These are phyloP conservation scores for Auricularia sp. DNA, from an alignment of 768 basidiomycete genomes.

Conservation along the genomic window DNA sequence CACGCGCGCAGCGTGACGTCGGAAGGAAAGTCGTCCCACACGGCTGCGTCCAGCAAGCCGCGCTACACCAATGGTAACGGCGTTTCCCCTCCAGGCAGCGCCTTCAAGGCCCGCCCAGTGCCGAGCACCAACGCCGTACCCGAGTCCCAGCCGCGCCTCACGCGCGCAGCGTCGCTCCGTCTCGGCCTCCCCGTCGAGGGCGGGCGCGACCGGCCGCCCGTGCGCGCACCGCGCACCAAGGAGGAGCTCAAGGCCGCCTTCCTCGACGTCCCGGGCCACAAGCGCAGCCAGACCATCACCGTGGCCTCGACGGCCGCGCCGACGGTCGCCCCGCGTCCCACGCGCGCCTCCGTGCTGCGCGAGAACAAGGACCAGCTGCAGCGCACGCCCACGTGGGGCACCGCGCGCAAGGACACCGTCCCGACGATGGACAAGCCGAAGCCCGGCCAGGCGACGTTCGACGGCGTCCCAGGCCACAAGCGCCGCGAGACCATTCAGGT, in stretches of 20 bases:
- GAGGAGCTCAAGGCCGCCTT: slow-evolving; percentile 7
- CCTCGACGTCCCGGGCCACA: slow-evolving; percentile 14
- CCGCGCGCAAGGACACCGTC: slow-evolving; percentile 34
- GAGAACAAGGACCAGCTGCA: slow-evolving; percentile 43
- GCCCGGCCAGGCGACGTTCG: slow-evolving; percentile 41
- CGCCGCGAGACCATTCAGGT: slow-evolving; percentile 57
- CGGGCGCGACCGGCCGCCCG: not conserved
- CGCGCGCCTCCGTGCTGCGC: slow-evolving; percentile 64
- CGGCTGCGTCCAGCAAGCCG: not conserved
- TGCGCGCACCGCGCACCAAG: slow-evolving; percentile 2
- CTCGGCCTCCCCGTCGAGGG: slow-evolving; percentile 5
- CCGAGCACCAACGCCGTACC: slow-evolving; percentile 42
- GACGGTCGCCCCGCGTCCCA: slow-evolving; percentile 67
- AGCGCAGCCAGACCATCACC: slow-evolving; percentile 11
- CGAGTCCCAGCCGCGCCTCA: slow-evolving; percentile 10
- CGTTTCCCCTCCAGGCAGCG: slow-evolving; percentile 29
- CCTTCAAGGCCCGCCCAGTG: slow-evolving; percentile 59
- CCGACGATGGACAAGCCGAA: slow-evolving; percentile 51
- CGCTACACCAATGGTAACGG: not conserved
- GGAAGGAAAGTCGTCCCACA: not conserved
- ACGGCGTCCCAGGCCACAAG: slow-evolving; percentile 76
- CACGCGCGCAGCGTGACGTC: not conserved
- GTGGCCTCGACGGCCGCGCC: slow-evolving; percentile 32
- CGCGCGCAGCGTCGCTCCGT: slow-evolving; percentile 13
- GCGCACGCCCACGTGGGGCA: slow-evolving; percentile 26